These are phyloP conservation scores for Keithomyces neogunnii DNA, from an alignment of 2,329 filamentous ascomycete species.

Conservation along the genomic window DNA sequence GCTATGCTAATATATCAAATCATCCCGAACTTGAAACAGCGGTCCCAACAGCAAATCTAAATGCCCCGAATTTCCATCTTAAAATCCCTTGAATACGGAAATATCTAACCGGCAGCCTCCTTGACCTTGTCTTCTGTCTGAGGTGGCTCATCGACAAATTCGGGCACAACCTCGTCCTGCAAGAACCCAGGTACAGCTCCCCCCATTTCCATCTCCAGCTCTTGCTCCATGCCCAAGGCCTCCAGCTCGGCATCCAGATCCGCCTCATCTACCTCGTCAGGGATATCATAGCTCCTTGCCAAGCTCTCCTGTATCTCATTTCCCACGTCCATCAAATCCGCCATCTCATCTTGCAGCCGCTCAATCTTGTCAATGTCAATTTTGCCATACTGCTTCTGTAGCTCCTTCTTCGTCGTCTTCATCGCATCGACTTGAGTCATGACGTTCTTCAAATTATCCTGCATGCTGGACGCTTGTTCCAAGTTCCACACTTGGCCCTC, in stretches of 20 bases:
- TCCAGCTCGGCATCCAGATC: constrained; percentile 96
- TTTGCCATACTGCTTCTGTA: constrained; percentile 92
- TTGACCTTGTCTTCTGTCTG: constrained; percentile 66
- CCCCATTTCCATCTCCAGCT: constrained; percentile 64
- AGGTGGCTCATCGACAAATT: constrained; percentile 90
- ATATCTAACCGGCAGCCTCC: constrained; percentile 55
- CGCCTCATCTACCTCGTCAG: constrained; percentile 93
- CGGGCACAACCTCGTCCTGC: constrained; percentile 75
- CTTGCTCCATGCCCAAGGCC: constrained; percentile 87
- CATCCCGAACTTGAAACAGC: neutral
- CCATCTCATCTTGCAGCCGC: constrained; percentile 97
- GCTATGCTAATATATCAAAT: neutral
- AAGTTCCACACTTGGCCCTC: constrained; percentile 97
- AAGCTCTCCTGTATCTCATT: constrained; percentile 98
- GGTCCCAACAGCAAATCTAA: no score
- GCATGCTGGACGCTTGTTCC: constrained; percentile 97
- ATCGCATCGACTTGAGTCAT: constrained; percentile 98
- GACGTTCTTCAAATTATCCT: constrained; percentile 95
- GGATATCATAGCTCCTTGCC: constrained; percentile 82
- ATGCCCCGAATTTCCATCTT: neutral
- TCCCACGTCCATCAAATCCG: constrained; percentile 91
- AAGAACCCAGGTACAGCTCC: constrained; percentile 73
- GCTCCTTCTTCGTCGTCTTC: constrained; percentile 90
- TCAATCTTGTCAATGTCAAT: constrained; percentile 97
- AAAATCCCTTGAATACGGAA: neutral